phyloP scores from a whole-genome alignment of 805 yeast species.

The Starmerella etchellsii region DNA sequence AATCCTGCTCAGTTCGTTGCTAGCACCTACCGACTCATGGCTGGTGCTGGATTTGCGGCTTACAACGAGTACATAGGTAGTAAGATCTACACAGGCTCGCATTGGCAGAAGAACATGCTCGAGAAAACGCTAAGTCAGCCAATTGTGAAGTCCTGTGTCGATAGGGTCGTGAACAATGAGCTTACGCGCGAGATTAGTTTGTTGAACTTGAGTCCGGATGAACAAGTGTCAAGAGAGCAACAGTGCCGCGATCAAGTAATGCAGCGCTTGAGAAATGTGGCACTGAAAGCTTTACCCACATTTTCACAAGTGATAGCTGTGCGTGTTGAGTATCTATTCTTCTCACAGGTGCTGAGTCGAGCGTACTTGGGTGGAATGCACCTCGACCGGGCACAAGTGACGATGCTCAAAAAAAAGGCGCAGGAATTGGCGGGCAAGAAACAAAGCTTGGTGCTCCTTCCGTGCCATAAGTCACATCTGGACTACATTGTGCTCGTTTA shows the following conservation, averaged over 20 bases:
- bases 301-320: slow-evolving; percentile 25
- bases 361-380: slow-evolving; percentile 34
- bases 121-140: slow-evolving; percentile 25
- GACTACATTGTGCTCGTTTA: slow-evolving; percentile 49
- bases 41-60: slow-evolving; percentile 29
- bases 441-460: slow-evolving; percentile 35
- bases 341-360: slow-evolving; percentile 30
- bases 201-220: slow-evolving; percentile 17
- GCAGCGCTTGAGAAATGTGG: slow-evolving; percentile 23
- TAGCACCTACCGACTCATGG: slow-evolving; percentile 23
- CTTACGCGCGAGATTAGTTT: slow-evolving; percentile 23
- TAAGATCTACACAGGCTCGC: slow-evolving; percentile 23
- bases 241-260: slow-evolving; percentile 25
- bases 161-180: slow-evolving; percentile 24
- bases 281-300: slow-evolving; percentile 27
- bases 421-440: slow-evolving; percentile 26
- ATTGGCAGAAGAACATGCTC: slow-evolving; percentile 24
- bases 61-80: slow-evolving; percentile 30
- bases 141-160: slow-evolving; percentile 23
- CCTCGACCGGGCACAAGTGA: slow-evolving; percentile 27
- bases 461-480: slow-evolving; percentile 50
- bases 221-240: slow-evolving; percentile 21
- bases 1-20: slow-evolving; percentile 27
- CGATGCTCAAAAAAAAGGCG: slow-evolving; percentile 27
- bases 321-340: slow-evolving; percentile 27